Evolutionary conservation across 768 basidiomycete species (phyloP).

Genomic region (Scleroderma citrinum): DNA sequence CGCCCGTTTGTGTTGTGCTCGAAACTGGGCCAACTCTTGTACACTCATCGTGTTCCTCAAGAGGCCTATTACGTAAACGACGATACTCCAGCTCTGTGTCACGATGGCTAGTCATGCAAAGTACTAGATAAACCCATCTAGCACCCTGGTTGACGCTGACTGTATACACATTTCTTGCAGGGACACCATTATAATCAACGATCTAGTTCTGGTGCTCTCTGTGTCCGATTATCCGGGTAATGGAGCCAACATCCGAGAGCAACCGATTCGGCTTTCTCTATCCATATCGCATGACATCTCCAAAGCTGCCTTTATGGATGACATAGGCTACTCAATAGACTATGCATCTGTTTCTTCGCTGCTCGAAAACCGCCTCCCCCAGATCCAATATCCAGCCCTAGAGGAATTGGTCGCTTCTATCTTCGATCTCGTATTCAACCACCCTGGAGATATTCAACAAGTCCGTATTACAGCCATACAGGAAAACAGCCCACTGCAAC

Average conservation of each 20-base stretch:
- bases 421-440: conserved; percentile 32
- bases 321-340: conserved; percentile 55
- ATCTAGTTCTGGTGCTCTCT: conserved; percentile 39
- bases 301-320: conserved; percentile 44
- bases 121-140: not conserved
- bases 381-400: conserved; percentile 34
- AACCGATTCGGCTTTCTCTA: conserved; percentile 51
- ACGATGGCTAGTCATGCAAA: not conserved
- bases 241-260: conserved; percentile 24
- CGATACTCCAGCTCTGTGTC: not conserved
- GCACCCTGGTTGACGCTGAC: not conserved
- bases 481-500: conserved; percentile 45
- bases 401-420: conserved; percentile 41
- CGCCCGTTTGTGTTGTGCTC: conserved; percentile 42
- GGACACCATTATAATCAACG: conserved; percentile 42
- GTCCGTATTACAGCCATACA: conserved; percentile 43
- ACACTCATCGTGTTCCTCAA: not conserved
- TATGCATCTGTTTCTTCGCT: conserved; percentile 41
- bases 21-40: conserved; percentile 44
- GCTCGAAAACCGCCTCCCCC: conserved; percentile 21
- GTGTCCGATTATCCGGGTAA: conserved; percentile 32
- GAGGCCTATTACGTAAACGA: not conserved
- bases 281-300: conserved; percentile 46
- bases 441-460: conserved; percentile 28
- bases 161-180: not conserved